Evolutionary conservation across 257 asterid species (phyloP).

Genomic region (Solanum sparsipilum): DNA sequence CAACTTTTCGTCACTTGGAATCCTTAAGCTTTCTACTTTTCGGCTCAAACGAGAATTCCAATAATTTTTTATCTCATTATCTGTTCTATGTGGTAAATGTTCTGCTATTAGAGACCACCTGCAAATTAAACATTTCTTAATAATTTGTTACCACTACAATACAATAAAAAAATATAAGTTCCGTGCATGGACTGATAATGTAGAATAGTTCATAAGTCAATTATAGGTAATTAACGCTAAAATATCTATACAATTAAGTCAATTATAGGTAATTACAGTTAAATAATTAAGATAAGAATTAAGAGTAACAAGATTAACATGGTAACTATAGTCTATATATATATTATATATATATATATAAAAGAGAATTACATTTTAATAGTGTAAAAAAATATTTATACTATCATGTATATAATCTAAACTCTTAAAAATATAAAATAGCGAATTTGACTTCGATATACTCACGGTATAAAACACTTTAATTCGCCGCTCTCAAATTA

Average conservation of each 20-base stretch:
- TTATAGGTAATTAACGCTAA: no score
- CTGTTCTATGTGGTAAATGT: constrained; percentile 82
- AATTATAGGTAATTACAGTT: no score
- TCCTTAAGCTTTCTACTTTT: constrained; percentile 33
- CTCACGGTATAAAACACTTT: neutral
- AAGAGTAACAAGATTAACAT: neutral
- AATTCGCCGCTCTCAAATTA: no score
- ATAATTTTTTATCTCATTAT: constrained; percentile 83
- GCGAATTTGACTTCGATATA: neutral
- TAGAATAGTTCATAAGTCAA: neutral
- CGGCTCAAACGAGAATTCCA: constrained; percentile 85
- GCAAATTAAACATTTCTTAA: neutral
- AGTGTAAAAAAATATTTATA: no score
- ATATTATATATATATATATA: no score
- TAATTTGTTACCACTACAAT: neutral
- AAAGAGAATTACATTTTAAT: no score
- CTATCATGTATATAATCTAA: no score
- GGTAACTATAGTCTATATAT: neutral
- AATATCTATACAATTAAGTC: neutral
- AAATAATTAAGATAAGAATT: no score
- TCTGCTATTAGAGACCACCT: constrained; percentile 87
- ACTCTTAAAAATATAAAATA: no score
- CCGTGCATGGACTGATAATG: neutral
- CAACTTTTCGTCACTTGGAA: constrained; percentile 6
- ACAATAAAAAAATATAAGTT: neutral